Conservation (phyloP, 495 filamentous ascomycete species). For the Articulospora tetracladia region DNA sequence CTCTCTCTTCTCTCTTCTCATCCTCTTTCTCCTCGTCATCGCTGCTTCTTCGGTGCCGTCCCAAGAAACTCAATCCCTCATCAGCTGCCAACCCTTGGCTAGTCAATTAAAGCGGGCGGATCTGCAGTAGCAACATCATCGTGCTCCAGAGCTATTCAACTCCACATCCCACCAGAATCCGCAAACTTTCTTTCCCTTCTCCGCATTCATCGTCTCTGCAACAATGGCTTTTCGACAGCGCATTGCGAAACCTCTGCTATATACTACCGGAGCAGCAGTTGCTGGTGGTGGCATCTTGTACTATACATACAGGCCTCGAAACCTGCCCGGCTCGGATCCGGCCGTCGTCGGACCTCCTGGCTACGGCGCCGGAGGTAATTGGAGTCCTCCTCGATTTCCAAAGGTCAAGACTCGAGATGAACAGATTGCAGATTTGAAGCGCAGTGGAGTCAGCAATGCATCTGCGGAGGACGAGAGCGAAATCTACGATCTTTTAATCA, state of each 20-base stretch:
- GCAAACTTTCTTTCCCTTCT: neutral
- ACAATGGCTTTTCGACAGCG: conserved; percentile 60
- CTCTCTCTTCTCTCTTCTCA: neutral
- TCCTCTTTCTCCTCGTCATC: neutral
- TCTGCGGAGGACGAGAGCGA: conserved; percentile 29
- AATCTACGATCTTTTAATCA: conserved; percentile 83
- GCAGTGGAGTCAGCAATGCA: conserved; percentile 30
- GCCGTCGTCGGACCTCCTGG: conserved; percentile 78
- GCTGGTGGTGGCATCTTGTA: conserved; percentile 65
- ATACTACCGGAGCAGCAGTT: conserved; percentile 50
- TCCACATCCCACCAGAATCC: neutral
- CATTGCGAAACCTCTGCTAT: conserved; percentile 55
- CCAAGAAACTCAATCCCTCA: too few species aligned
- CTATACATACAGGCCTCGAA: conserved; percentile 75
- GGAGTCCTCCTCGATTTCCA: conserved; percentile 79
- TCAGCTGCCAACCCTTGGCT: neutral
- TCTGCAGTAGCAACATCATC: conserved; percentile 11
- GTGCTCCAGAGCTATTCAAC: neutral
- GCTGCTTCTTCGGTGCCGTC: neutral
- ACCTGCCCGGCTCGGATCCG: conserved; percentile 79
- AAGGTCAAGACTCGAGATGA: conserved; percentile 65
- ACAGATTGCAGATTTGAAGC: conserved; percentile 58
- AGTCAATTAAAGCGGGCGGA: conserved; percentile 10
- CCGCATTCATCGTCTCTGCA: conserved; percentile 3
- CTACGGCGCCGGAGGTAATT: conserved; percentile 71